phyloP scores from a whole-genome alignment of 1,284 basidiomycete species.

The Apiotrichum gamsii region DNA sequence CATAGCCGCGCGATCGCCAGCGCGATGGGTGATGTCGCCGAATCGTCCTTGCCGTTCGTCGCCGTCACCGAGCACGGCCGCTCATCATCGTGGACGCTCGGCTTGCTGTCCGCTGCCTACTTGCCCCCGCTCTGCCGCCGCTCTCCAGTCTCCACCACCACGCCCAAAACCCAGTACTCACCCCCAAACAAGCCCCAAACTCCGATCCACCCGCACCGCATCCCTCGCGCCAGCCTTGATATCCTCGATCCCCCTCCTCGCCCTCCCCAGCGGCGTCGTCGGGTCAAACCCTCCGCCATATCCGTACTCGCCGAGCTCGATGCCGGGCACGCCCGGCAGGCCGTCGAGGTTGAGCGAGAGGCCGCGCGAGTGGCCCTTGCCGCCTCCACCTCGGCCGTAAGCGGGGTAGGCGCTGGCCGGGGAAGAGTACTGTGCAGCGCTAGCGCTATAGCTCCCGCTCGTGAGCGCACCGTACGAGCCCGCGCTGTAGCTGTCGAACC shows the following conservation, averaged over 20 bases:
- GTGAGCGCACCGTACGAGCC: neutral
- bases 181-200: slow-evolving; percentile 40
- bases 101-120: neutral
- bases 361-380: neutral
- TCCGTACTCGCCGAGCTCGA: neutral
- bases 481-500: neutral
- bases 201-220: slow-evolving; percentile 32
- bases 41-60: no score
- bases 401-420: neutral
- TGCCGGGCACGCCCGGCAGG: no score
- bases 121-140: no score
- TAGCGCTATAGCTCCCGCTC: neutral
- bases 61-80: no score
- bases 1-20: no score
- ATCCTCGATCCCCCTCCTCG: neutral
- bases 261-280: neutral
- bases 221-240: slow-evolving; percentile 29
- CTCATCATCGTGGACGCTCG: no score
- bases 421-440: no score
- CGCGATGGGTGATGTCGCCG: no score
- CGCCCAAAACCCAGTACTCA: slow-evolving; percentile 28
- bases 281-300: neutral
- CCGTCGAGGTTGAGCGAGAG: neutral
- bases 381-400: neutral
- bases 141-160: no score